A percentile compares a stretch with the other conserved stretches of the same genome.
Evolutionary conservation across 192 early-diverging fungal species (phyloP).

Genomic region (Umbelopsis isabellina): DNA sequence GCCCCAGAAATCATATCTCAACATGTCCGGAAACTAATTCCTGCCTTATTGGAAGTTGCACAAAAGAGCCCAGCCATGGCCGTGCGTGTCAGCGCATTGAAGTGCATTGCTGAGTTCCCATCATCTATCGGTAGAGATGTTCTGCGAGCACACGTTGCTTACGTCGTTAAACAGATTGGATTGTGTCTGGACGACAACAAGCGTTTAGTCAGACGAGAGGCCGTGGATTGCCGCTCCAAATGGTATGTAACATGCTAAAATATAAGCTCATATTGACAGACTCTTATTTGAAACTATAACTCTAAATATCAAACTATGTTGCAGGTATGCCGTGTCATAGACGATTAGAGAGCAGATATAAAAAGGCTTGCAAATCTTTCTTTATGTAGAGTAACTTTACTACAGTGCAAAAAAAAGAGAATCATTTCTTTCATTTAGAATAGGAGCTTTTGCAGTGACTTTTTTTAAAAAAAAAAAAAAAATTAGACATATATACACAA

Average conservation of each 20-base stretch:
- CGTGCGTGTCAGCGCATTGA: constrained; percentile 77
- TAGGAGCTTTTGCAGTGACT: not conserved
- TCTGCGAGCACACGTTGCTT: constrained; percentile 62
- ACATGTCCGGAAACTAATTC: constrained; percentile 50
- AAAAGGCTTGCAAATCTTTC: not conserved
- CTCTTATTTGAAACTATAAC: not conserved
- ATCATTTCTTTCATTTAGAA: not conserved
- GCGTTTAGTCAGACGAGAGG: constrained; percentile 84
- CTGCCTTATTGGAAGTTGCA: constrained; percentile 43
- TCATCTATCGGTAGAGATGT: constrained; percentile 61
- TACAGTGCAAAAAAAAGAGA: not conserved
- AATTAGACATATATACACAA: constrained; percentile 18
- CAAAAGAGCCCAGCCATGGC: constrained; percentile 37
- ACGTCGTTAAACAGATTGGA: constrained; percentile 66
- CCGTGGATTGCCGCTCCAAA: constrained; percentile 82
- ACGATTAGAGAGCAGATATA: not conserved
- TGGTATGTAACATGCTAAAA: constrained; percentile 58
- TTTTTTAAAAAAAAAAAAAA: not conserved
- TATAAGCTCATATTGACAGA: too few species aligned
- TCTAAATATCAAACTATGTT: not conserved
- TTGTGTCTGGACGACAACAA: constrained; percentile 84
- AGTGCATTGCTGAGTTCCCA: constrained; percentile 69
- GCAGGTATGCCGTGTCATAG: not conserved
- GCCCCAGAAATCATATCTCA: constrained; percentile 65
- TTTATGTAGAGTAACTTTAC: not conserved